Base-by-base conservation (phyloP, 352 stramenopile species). In the Pythium utonaiense region DNA sequence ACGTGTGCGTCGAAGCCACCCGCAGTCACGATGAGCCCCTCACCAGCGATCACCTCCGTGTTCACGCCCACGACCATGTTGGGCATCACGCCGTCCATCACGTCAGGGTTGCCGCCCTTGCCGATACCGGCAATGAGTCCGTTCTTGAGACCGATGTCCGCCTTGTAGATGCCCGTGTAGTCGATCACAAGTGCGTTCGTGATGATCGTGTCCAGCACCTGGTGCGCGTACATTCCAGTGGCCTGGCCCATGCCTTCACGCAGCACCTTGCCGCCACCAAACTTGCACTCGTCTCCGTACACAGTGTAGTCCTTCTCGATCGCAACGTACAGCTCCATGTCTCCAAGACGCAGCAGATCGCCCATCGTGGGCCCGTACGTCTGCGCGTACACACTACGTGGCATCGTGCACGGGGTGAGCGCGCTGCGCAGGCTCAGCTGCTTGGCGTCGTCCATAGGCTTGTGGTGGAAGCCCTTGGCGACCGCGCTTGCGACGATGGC, bases 171-270 rank as follows among this genome's bases (percentile, higher is more conserved):
- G 28, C 95, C 96, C 6, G 91, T 91, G 63, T 91, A 96, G 78
- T 98, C 95, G 25, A 99, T 65, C 71, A 99, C 95, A 7, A 98
- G 74, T 1, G 95, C 96, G 70, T 99, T 99, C 47, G 95, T 98
- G 76, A 99, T 98, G 60, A 99, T 96, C 21, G 80, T 91, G 70
- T 99, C 96, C 42, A 98, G 74, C 10, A 89, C 86, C n/a, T 86
- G 61, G 33, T 42, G 45, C 0, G 75, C 54, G 10, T 59, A 67
- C 21, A 73, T 66, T 1, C 83, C 82, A 16, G 77, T 80, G 6
- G 81, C 77, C 54, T 89, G 78, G 3, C 84, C 84, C 82, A 92
- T 91, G 13, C 84, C 84, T 75, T 94, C 84, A 22, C 84, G 82
- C 28, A 93, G 60, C 31, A 95, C 87, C 60, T 98, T 98, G 25